Evolutionary conservation across 148 eudicot genomes (phyloP).

Genomic region (Silene uniflora): DNA sequence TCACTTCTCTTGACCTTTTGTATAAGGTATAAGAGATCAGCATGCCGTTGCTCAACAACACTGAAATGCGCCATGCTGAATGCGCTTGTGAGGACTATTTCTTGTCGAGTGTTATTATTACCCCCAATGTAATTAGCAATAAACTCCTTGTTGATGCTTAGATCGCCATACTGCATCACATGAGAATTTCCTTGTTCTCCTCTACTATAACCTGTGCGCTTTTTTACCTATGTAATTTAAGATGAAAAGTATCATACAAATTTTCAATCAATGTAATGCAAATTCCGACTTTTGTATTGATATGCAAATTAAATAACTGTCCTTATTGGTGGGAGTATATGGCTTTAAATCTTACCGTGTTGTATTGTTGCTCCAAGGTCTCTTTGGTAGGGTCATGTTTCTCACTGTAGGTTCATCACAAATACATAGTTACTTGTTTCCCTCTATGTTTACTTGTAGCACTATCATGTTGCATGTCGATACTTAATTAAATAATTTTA

Average conservation of each 20-base stretch:
- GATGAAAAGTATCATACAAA: too few species aligned
- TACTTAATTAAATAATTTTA: neutral
- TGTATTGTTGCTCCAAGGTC: slow-evolving; percentile 27
- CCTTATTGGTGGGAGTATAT: too few species aligned
- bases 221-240: slow-evolving; percentile 24
- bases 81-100: neutral
- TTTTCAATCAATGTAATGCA: neutral
- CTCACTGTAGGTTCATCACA: slow-evolving; percentile 33
- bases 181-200: slow-evolving; percentile 17
- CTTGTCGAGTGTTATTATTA: neutral
- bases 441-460: too few species aligned
- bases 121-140: slow-evolving; percentile 18
- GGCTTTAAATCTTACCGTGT: slow-evolving; percentile 3
- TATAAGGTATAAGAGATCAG: slow-evolving; percentile 28
- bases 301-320: too few species aligned
- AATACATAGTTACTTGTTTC: neutral
- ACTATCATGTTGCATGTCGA: too few species aligned
- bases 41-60: slow-evolving; percentile 33
- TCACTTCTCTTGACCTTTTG: slow-evolving; percentile 26
- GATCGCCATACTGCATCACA: slow-evolving; percentile 36
- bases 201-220: slow-evolving; percentile 8
- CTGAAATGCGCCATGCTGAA: neutral
- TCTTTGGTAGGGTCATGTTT: slow-evolving; percentile 19
- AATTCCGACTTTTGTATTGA: too few species aligned
- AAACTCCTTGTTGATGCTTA: slow-evolving; percentile 11